Evolutionary conservation across 148 eudicot species (phyloP), one percentile per base, ranked within the genome.

Genomic region (Fallopia convolvulus): DNA sequence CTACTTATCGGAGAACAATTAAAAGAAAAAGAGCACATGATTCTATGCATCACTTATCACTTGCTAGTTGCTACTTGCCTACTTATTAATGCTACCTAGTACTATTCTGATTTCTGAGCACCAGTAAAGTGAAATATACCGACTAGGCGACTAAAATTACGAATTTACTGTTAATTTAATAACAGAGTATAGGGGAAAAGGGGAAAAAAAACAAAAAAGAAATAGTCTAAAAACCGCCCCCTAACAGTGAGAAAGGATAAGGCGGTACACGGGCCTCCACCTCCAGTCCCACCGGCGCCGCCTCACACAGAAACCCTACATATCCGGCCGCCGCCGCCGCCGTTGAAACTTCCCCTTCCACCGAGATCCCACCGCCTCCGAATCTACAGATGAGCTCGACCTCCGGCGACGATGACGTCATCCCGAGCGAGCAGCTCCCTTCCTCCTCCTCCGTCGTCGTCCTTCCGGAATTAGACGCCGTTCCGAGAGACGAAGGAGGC

Each of bases 181-280:
- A 17, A 36, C 2, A 15, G 2, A 39, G 3, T 6, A 9, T 0
- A 32, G 20, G n/a, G 20, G 39, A 33, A 2, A 15, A 36, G 5
- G 18, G 1, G 39, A 36, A 6, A 15, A 68, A 5, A 68, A 68
- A 6, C 20, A 33, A 46, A 21, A 32, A 21, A 36, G 14, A 48
- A 72, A 49, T 1, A 26, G 70, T 23, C 87, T 94, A 92, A 85
- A 90, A 94, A 1, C 93, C 90, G 40, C 93, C 89, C 30, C 84
- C 93, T 4, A 94, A 82, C 55, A 90, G 82, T 46, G 97, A 94
- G 81, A 94, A 94, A 10, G 98, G 98, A 85, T 92, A 94, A 36
- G 88, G 83, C 74, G 85, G 87, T 21, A 79, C 74, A 70, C 42
- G 78, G 2, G 52, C 82, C 13, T 80, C 80, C 40, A 8, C 21